Evolutionary conservation across 2,329 filamentous ascomycete species (phyloP), one percentile per base, ranked within the genome.

Genomic region (Amylocarpus encephaloides): DNA sequence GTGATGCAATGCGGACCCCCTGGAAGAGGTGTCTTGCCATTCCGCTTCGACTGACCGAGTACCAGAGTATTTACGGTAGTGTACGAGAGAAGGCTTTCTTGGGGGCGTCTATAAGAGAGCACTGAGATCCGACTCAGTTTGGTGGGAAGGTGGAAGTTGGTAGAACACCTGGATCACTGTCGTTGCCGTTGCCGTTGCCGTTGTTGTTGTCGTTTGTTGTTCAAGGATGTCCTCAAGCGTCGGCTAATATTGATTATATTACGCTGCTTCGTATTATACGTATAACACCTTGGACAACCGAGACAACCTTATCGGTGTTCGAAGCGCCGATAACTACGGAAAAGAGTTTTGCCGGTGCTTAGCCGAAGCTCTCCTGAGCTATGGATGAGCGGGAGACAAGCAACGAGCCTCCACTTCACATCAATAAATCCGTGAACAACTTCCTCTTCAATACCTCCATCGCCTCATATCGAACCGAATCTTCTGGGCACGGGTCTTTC

Each of bases 381-480:
- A 30, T 15, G 16, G 6, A 34, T 38, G 9, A 16, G 9, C 18
- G 7, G 9, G 42, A 15, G 15, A 35, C 15, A 12, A 43, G 4
- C 13, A 22, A 12, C 18, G 26, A 22, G 22, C 11, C 30, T 43
- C 30, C 38, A 6, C 26, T 15, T 22, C 26, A 19, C 18, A 26
- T 30, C 16, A 22, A 30, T 34, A 15, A 34, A 9, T 30, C 39
- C 7, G 19, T 39, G 15, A 33, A 41, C 16, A 45, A 11, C 29
- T 40, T 49, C 11, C n/a, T 49, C 38, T 19, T 13, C 5, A 49
- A 49, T 43, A 40, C 32, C 15, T 43, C 32, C 30, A 43, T 43
- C 30, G 43, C 49, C 6, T 47, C 43, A 16, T 42, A 51, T 47
- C 19, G 19, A 15, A 15, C 44, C 22, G 43, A 47, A 42, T 13